Base-by-base conservation (phyloP, 139 green algal species). In the Tetraselmis chui region DNA sequence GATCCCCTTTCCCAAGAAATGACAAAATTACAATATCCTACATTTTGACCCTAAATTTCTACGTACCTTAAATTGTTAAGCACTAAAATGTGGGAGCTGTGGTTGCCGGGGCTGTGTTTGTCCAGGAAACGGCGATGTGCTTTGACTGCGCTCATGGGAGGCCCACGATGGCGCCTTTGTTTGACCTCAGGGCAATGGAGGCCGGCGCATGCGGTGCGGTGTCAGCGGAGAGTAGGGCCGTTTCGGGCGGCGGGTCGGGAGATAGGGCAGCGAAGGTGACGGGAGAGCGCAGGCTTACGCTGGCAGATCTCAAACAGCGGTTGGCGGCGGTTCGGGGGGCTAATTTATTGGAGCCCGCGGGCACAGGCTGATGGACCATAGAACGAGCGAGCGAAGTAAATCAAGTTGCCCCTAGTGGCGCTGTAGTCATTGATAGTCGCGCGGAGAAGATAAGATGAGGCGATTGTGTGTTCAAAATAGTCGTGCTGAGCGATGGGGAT, bases 71-170 rank as follows among this genome's bases (percentile, higher is more conserved):
- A 67, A 25, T 67, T 67, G 45, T 67, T 67, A 18, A 5, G 5
- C 45, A 18, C 18, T 18, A 67, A 67, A 67, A 67, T 25, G 45
- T 67, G 45, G 45, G 45, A 25, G 45, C 5, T 67, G 5, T 67
- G 45, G 5, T 67, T 18, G 45, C 18, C 45, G 5, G 45, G 45
- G 45, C 11, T 18, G 45, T 67, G 45, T 67, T 67, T 67, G 45
- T 67, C 45, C 32, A 32, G 0, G 1, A 2, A 0, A 93, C 92
- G 0, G 29, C 87, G 78, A 85, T 95, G 2, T 94, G 88, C 80
- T 88, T 90, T 82, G 86, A 82, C 59, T 98, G 94, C 82, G 94
- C 94, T 0, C 94, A 98, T 81, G 94, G 94, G 25, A 80, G 93
- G 27, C 92, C 93, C 1, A 96, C 94, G 23, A 80, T 84, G 28